Evolutionary conservation across 495 filamentous ascomycete species (phyloP).

Genomic region (Hypomontagnella monticulosa): DNA sequence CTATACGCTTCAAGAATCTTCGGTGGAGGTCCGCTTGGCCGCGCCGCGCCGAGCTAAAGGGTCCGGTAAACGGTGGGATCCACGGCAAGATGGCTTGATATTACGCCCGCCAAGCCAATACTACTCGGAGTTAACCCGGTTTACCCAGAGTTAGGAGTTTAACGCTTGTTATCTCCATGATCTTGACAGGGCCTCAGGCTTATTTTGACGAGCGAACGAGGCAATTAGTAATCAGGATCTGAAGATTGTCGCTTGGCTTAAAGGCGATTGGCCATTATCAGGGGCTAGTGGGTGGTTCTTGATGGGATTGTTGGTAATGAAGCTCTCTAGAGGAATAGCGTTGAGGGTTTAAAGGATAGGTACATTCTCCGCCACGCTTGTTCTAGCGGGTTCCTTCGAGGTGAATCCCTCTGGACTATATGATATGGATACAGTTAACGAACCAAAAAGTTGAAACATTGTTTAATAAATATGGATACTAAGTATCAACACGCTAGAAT

Average conservation of each 20-base stretch:
- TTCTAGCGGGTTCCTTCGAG: neutral
- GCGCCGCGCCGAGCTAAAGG: no score
- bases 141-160: neutral
- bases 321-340: no score
- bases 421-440: no score
- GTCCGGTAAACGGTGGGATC: neutral
- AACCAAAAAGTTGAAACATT: no score
- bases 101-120: constrained; percentile 20
- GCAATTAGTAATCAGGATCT: constrained; percentile 7
- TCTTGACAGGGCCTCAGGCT: neutral
- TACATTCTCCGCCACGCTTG: constrained; percentile 7
- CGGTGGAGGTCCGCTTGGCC: neutral
- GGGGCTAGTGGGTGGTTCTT: no score
- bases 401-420: no score
- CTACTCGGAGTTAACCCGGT: constrained; percentile 14
- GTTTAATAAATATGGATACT: no score
- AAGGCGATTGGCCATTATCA: neutral
- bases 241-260: constrained; percentile 1
- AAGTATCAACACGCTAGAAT: no score
- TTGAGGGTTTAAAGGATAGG: neutral
- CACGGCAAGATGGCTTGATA: neutral
- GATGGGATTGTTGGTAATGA: no score
- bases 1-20: neutral
- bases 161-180: constrained; percentile 17
- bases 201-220: neutral